Conservation (phyloP, 306 rosid species). For the Prunus salicina region DNA sequence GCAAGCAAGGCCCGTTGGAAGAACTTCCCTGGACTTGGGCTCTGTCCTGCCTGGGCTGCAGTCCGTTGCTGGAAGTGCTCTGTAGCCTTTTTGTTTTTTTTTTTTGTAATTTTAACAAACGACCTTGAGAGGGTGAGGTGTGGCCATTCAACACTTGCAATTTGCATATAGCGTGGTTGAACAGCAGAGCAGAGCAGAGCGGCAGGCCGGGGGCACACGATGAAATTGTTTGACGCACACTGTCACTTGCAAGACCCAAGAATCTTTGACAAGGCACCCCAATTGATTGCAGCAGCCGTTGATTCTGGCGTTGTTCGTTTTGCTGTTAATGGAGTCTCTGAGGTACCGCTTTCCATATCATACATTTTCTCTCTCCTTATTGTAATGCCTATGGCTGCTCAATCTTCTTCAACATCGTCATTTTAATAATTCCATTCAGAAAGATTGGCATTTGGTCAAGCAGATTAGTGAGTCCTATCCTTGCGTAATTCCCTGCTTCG, state of each 20-base stretch:
- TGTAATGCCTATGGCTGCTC: neutral
- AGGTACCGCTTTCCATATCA: constrained; percentile 22
- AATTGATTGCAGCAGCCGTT: constrained; percentile 48
- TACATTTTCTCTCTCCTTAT: neutral
- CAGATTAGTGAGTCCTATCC: constrained; percentile 53
- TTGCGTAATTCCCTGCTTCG: constrained; percentile 69
- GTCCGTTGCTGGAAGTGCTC: no score
- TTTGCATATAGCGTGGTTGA: neutral
- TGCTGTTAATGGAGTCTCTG: constrained; percentile 71
- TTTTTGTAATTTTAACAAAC: no score
- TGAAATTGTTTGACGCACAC: constrained; percentile 85
- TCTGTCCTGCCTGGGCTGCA: no score
- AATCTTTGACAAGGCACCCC: constrained; percentile 50
- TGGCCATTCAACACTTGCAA: neutral
- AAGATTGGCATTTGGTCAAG: constrained; percentile 78
- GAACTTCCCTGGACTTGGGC: no score
- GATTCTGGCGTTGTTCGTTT: constrained; percentile 62
- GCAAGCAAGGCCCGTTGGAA: no score
- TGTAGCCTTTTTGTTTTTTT: no score
- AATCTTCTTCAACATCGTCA: neutral
- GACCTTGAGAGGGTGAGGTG: no score
- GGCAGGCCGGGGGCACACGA: constrained; percentile 13
- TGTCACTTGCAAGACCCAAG: constrained; percentile 90
- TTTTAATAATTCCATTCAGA: constrained; percentile 14
- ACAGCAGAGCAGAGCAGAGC: neutral